Evolutionary conservation across 768 basidiomycete species (phyloP).

Genomic region (Pilatotrama ljubarskyi): DNA sequence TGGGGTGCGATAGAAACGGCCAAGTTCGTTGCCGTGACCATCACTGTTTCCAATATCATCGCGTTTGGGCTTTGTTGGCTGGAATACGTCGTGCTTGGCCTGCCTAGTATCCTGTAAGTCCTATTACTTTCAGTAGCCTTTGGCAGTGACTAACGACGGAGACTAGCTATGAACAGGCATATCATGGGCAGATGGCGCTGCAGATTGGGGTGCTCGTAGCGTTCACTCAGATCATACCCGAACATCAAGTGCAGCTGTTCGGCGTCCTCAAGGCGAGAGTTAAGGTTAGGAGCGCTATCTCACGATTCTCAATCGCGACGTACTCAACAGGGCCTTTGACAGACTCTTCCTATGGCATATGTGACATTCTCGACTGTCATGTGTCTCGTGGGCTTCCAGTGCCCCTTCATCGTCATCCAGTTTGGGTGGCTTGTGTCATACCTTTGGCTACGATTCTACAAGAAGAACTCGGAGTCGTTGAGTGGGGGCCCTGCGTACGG

Average conservation of each 20-base stretch:
- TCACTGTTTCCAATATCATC: constrained; percentile 85
- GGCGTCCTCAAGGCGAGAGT: constrained; percentile 84
- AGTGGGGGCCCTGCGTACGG: constrained; percentile 76
- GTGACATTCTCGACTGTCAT: constrained; percentile 86
- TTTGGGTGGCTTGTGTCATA: constrained; percentile 99
- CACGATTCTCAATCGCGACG: too few relatives aligned
- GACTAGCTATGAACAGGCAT: constrained; percentile 81
- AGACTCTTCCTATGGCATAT: constrained; percentile 95
- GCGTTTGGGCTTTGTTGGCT: constrained; percentile 89
- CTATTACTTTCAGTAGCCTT: neutral
- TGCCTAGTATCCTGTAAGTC: constrained; percentile 78
- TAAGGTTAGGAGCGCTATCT: constrained; percentile 55
- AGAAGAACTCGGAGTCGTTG: constrained; percentile 72
- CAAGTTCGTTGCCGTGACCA: constrained; percentile 81
- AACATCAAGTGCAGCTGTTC: constrained; percentile 94
- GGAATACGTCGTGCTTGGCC: constrained; percentile 68
- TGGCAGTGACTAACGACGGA: neutral
- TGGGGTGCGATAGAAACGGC: constrained; percentile 88
- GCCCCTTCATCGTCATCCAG: constrained; percentile 91
- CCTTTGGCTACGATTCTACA: constrained; percentile 97
- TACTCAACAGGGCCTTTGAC: constrained; percentile 4
- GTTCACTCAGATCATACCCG: constrained; percentile 96
- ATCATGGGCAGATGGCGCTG: constrained; percentile 91
- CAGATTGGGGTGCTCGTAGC: constrained; percentile 90
- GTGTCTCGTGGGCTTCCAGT: constrained; percentile 81